Conservation (phyloP, 1,284 basidiomycete species). For the Ganoderma lingzhi region DNA sequence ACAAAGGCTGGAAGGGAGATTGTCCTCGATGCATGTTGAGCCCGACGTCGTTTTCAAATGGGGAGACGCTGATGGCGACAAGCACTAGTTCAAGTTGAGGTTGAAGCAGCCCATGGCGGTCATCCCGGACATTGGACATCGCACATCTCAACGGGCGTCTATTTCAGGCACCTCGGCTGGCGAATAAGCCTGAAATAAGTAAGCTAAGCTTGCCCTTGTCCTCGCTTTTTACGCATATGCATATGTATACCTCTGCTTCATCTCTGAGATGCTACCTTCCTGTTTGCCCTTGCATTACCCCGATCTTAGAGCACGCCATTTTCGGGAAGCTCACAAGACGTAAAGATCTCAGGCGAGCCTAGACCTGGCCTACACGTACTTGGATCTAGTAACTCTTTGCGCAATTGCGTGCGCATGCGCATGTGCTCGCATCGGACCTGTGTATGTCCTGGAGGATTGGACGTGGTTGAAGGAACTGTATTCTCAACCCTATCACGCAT, state of each 20-base stretch:
- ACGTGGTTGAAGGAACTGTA: not conserved
- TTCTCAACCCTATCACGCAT: slow-evolving; percentile 3
- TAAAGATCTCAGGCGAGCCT: not conserved
- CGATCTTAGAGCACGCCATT: not conserved
- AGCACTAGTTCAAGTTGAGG: not conserved
- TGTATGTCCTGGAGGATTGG: not conserved
- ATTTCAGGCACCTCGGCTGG: not conserved
- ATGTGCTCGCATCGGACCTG: too few species aligned
- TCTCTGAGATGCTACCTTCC: not conserved
- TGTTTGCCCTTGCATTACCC: not conserved
- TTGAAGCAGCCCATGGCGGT: not conserved
- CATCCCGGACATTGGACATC: not conserved
- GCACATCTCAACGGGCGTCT: not conserved
- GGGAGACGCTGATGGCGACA: slow-evolving; percentile 1
- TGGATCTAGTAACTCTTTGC: too few species aligned
- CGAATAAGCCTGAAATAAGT: too few species aligned
- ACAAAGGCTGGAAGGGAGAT: not conserved
- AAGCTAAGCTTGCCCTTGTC: not conserved
- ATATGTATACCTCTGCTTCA: not conserved
- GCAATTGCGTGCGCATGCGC: too few species aligned
- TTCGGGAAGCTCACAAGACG: not conserved
- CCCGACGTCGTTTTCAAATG: slow-evolving; percentile 1
- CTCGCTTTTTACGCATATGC: not conserved
- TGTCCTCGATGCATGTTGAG: not conserved
- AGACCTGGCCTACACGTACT: not conserved